Conservation (phyloP, 305 asterid genomes). For the Caryopteris hybrid region DNA sequence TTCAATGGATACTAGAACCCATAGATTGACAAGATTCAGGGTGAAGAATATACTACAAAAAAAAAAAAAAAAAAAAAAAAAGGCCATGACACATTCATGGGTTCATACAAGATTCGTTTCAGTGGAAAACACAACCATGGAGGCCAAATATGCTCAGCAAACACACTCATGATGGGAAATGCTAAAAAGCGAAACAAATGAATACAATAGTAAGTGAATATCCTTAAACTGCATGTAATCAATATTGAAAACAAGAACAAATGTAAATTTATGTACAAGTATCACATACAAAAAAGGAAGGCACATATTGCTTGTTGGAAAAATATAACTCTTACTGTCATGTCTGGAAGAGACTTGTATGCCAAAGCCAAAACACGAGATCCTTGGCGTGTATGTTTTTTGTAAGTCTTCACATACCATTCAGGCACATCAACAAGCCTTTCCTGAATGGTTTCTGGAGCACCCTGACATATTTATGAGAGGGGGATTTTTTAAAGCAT, state of each 20-base stretch:
- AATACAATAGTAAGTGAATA: background rate
- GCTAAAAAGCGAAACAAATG: conserved; percentile 2
- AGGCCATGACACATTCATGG: background rate
- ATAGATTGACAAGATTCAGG: background rate
- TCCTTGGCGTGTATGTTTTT: conserved; percentile 96
- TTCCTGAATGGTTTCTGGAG: conserved; percentile 98
- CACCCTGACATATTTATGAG: conserved; percentile 63
- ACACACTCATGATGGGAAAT: background rate
- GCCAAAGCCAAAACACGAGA: conserved; percentile 98
- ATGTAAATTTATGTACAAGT: background rate
- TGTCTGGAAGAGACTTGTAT: conserved; percentile 85
- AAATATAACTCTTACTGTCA: conserved; percentile 68
- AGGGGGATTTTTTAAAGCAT: background rate
- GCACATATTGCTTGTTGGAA: background rate
- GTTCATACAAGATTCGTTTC: background rate
- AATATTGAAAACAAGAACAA: conserved; percentile 6
- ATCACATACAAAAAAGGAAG: background rate
- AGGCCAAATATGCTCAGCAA: background rate
- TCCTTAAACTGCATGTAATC: conserved; percentile 1
- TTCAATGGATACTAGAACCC: background rate
- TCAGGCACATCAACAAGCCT: conserved; percentile 83
- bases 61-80: background rate
- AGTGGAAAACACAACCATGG: background rate
- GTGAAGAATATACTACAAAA: background rate
- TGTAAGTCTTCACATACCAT: conserved; percentile 68